Evolutionary conservation across 2,329 filamentous ascomycete genomes (phyloP).

Genomic region (Fusarium caatingaense): DNA sequence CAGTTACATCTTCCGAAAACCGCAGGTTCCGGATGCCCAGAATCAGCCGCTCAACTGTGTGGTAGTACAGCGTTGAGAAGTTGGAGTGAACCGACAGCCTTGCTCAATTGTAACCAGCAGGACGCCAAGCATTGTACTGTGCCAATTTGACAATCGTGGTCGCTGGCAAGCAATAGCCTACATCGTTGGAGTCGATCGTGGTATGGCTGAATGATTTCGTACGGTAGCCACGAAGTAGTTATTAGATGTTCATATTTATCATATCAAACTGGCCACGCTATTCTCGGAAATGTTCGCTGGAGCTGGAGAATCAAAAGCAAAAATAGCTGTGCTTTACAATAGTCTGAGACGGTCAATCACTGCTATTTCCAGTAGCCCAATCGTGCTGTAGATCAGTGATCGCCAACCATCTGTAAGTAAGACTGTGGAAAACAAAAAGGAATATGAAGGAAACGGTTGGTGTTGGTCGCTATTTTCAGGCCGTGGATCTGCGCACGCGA

Average conservation of each 20-base stretch:
- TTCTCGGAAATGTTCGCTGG: neutral
- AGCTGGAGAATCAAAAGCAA: conserved; percentile 7
- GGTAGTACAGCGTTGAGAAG: neutral
- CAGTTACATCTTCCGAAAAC: neutral
- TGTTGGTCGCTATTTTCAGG: conserved; percentile 10
- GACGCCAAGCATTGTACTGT: neutral
- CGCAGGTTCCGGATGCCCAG: neutral
- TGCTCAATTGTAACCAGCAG: neutral
- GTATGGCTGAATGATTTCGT: neutral
- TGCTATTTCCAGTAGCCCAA: conserved; percentile 12
- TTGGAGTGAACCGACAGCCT: conserved; percentile 12
- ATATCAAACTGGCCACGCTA: neutral
- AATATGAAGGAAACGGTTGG: neutral
- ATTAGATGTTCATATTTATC: neutral
- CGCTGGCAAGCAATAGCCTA: neutral
- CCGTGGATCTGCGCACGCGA: conserved; percentile 15
- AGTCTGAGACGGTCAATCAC: conserved; percentile 1
- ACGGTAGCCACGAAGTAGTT: neutral
- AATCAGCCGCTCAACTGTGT: neutral
- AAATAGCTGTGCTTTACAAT: neutral
- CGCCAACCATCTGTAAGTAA: conserved; percentile 9
- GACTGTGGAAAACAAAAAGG: neutral
- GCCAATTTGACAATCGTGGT: neutral
- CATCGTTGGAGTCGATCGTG: neutral
- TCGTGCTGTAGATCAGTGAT: conserved; percentile 33